Base-by-base conservation (phyloP, 129 eudicot species). In the Ambrosia artemisiifolia region DNA sequence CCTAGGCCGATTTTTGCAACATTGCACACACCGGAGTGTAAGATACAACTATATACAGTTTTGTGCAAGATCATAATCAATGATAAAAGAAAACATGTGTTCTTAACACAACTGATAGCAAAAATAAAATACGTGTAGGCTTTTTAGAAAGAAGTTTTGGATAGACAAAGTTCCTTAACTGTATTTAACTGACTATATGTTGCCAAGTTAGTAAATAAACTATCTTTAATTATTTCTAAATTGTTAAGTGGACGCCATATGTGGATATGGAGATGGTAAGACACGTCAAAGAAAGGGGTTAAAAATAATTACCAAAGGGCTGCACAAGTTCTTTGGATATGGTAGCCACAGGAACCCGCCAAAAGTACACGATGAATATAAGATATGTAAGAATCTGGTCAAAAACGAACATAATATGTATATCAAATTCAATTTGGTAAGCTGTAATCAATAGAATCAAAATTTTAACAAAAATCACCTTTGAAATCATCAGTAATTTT, bases 281-380 rank as follows among this genome's bases (percentile, higher is more conserved):
- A 55, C 51, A 34, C 2, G 47, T 51, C 62, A 44, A 14, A 35
- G 46, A 18, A 40, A 47, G 46, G 49, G 57, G 60, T 11, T 12
- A 67, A 32, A 69, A 70, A 44, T 43, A 63, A 53, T 79, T 87
- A 85, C 95, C 97, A 73, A 91, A 83, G 3, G 97, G 95, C 67
- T 91, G 89, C 85, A 87, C 95, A 46, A 91, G 86, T 56, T 85
- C 86, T 61, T 80, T 77, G 57, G 97, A 75, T 67, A 91, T 75
- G 54, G 91, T 75, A 83, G 95, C 86, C 66, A 90, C 91, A 30
- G 96, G 96, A 42, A 71, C 47, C 72, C 83, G 71, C 96, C 96
- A 90, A 81, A 77, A 84, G 84, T 85, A 85, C 50, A 86, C 36
- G 63, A 85, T 74, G 69, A 82, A 75, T 46, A 64, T 16, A 72